Percentiles rank a stretch among this genome's conserved stretches.
These are phyloP conservation scores for Polyrhizophydium stewartii DNA, from an alignment of 371 early-diverging fungal genomes.

Conservation along the genomic window DNA sequence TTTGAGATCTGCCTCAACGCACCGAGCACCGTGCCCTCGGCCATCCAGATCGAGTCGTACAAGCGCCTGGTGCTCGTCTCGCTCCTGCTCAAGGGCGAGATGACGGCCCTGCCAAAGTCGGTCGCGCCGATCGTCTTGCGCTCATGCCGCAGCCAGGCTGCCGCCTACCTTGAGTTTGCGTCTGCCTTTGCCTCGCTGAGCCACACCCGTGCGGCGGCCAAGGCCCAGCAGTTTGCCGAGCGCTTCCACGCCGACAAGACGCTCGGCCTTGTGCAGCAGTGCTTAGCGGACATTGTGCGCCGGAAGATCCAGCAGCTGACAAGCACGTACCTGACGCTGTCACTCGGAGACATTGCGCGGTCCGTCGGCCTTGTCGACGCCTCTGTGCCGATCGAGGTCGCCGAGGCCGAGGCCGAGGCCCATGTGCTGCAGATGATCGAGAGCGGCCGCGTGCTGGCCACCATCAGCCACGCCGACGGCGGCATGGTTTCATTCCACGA, in stretches of 20 bases:
- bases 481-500: slow-evolving; percentile 75
- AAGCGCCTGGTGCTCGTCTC: slow-evolving; percentile 64
- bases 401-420: slow-evolving; percentile 27
- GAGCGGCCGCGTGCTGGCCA: slow-evolving; percentile 56
- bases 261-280: slow-evolving; percentile 69
- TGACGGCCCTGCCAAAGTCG: slow-evolving; percentile 53
- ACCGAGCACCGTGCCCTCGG: slow-evolving; percentile 58
- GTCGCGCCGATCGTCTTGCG: slow-evolving; percentile 42
- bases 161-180: slow-evolving; percentile 54
- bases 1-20: slow-evolving; percentile 31
- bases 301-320: slow-evolving; percentile 68
- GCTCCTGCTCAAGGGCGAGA: slow-evolving; percentile 54
- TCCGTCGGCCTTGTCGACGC: slow-evolving; percentile 40
- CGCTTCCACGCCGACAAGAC: slow-evolving; percentile 51
- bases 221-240: slow-evolving; percentile 25
- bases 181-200: slow-evolving; percentile 52
- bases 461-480: slow-evolving; percentile 46
- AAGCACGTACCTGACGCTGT: slow-evolving; percentile 69
- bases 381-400: not conserved
- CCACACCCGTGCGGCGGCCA: slow-evolving; percentile 26
- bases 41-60: slow-evolving; percentile 76
- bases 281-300: slow-evolving; percentile 48
- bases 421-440: slow-evolving; percentile 53
- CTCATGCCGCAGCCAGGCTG: slow-evolving; percentile 38
- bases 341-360: slow-evolving; percentile 62